Evolutionary conservation across 225 moss, liverwort and hornwort species (phyloP), one percentile per base, ranked within the genome.

Genomic region (Asterella californica): DNA sequence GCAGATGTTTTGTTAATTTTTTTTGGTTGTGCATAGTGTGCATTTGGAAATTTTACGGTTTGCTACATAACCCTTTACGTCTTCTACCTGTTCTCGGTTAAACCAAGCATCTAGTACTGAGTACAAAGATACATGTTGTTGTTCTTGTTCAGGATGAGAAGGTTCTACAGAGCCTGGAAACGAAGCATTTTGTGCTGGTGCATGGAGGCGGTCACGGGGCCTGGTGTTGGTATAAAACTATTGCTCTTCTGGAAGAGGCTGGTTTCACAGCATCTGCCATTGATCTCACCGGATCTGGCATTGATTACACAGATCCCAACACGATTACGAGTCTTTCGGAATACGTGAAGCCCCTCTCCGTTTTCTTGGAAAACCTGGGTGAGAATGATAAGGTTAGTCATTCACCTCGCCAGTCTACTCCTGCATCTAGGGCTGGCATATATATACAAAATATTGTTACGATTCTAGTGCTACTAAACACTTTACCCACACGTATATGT

Each of bases 171-270:
- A 83, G 65, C 66, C 70, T 95, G 57, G 90, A 92, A 74, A 88
- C 99, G 46, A 99, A 91, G 90, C 99, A 99, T 86, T 95, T 99
- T 84, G 93, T 99, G 49, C 83, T 99, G 81, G 91, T 99, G 60
- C 99, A 95, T 76, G 99, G 99, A 78, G 99, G 99, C 68, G 99
- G 99, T 70, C 88, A 93, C 54, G 99, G 99, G 76, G 95, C 99
- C 27, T 99, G 99, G 99, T 99, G 95, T 84, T 99, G 99, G 99
- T 99, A 99, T 82, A 99, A 99, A 76, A 89, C 90, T 2, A 99
- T 99, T 17, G 92, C 95, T 15, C 88, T 99, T 79, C 84, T 99
- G 42, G 91, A 95, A 82, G 94, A 95, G 84, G 84, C 90, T 82
- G 95, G 99, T 62, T 91, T 99, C 83, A 88, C 80, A 64, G 91